A percentile compares a stretch with the other conserved stretches of the same genome.
Conservation (phyloP, 2,329 filamentous ascomycete genomes). For the Pyricularia grisea region DNA sequence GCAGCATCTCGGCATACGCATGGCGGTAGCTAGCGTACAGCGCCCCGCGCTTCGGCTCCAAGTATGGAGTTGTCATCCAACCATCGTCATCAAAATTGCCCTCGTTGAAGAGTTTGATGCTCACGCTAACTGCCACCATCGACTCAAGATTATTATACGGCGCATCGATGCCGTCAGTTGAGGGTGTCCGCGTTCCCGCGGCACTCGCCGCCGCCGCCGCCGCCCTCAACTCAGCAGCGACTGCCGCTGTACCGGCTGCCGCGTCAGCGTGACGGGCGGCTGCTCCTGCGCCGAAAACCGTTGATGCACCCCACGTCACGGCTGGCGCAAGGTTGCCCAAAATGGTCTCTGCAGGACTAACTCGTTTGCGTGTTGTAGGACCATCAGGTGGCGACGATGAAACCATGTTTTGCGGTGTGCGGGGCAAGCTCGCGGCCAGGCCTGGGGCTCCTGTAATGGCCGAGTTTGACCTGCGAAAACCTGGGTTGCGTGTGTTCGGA, state of each 20-base stretch:
- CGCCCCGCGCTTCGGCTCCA: conserved; percentile 38
- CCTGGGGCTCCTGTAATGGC: conserved; percentile 38
- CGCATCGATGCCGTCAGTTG: conserved; percentile 2
- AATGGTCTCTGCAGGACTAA: conserved; percentile 53
- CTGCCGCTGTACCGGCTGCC: not conserved
- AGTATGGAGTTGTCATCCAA: conserved; percentile 49
- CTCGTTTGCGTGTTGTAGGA: conserved; percentile 33
- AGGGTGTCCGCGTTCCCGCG: conserved; percentile 3
- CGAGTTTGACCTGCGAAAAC: conserved; percentile 43
- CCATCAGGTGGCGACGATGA: conserved; percentile 30
- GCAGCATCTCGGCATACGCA: conserved; percentile 59
- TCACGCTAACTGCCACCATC: conserved; percentile 37
- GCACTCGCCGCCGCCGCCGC: not conserved
- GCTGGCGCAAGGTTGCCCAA: conserved; percentile 43
- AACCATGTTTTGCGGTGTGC: conserved; percentile 26
- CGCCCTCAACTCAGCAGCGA: not conserved
- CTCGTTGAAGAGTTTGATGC: conserved; percentile 49
- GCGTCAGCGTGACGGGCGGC: not conserved
- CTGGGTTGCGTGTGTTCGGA: conserved; percentile 37
- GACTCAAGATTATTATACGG: conserved; percentile 1
- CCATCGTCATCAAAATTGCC: conserved; percentile 61
- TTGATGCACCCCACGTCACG: conserved; percentile 40
- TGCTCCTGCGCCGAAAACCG: conserved; percentile 24
- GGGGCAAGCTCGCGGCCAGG: conserved; percentile 45
- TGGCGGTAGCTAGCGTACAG: conserved; percentile 53